Percentiles rank a stretch among this genome's conserved stretches.
Conservation (phyloP, 2,329 filamentous ascomycete genomes). For the Lachnellula cervina region DNA sequence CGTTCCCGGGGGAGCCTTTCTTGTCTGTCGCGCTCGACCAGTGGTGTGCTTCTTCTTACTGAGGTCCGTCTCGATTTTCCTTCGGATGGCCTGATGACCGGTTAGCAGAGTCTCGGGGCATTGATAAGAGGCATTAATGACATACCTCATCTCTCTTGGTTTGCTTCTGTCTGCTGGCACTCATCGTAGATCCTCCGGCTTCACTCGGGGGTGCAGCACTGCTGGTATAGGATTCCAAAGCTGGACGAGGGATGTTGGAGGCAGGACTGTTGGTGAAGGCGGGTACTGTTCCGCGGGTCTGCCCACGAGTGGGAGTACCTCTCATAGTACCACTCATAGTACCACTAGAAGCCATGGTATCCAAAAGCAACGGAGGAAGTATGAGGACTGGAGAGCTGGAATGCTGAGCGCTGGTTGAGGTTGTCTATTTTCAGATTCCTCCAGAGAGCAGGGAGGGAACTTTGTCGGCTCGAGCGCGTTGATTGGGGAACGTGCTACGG, state of each 20-base stretch:
- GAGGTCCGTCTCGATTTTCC: slow-evolving; percentile 94
- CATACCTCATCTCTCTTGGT: slow-evolving; percentile 94
- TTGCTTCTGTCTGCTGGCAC: slow-evolving; percentile 92
- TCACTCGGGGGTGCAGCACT: slow-evolving; percentile 44
- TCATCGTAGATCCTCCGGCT: slow-evolving; percentile 61
- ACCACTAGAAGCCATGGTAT: slow-evolving; percentile 30
- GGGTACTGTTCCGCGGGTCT: slow-evolving; percentile 54
- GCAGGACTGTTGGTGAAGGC: slow-evolving; percentile 55
- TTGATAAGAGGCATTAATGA: neutral
- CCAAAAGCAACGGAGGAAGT: neutral
- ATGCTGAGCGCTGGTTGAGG: slow-evolving; percentile 16
- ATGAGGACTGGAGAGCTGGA: slow-evolving; percentile 4
- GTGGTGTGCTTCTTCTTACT: slow-evolving; percentile 91
- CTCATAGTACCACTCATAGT: slow-evolving; percentile 63
- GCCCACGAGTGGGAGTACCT: slow-evolving; percentile 61
- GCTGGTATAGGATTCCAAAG: slow-evolving; percentile 52
- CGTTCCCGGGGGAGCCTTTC: slow-evolving; percentile 92
- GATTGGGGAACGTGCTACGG: slow-evolving; percentile 10
- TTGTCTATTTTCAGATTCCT: neutral
- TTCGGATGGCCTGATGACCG: slow-evolving; percentile 74
- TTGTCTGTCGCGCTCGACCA: slow-evolving; percentile 72
- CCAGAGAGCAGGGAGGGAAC: neutral
- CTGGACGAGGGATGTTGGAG: slow-evolving; percentile 69
- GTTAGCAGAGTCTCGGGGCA: slow-evolving; percentile 16
- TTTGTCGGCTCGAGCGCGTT: slow-evolving; percentile 5